Evolutionary conservation across 495 filamentous ascomycete species (phyloP).

Genomic region (Oidiodendron maius): DNA sequence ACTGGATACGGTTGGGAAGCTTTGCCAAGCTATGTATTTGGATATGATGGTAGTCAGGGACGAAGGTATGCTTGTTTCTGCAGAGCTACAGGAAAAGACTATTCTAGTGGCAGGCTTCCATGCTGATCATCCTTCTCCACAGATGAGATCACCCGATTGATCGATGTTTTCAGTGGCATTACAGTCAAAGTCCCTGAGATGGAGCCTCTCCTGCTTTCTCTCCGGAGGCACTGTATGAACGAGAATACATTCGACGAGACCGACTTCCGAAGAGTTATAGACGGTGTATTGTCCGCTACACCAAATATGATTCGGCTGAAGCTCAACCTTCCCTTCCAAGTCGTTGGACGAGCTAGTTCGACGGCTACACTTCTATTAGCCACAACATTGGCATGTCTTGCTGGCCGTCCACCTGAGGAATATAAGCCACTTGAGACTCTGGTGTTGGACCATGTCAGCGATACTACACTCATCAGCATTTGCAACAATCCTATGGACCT

Average conservation of each 20-base stretch:
- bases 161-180: slow-evolving; percentile 17
- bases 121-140: background rate
- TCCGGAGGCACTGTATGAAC: slow-evolving; percentile 21
- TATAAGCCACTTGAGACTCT: slow-evolving; percentile 14
- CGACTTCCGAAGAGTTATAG: slow-evolving; percentile 13
- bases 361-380: slow-evolving; percentile 19
- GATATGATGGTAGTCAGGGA: slow-evolving; percentile 25
- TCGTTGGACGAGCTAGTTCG: slow-evolving; percentile 13
- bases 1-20: slow-evolving; percentile 2
- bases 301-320: slow-evolving; percentile 17
- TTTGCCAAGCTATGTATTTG: slow-evolving; percentile 19
- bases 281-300: slow-evolving; percentile 13
- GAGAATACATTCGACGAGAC: slow-evolving; percentile 18
- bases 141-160: slow-evolving; percentile 21
- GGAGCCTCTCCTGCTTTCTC: slow-evolving; percentile 8
- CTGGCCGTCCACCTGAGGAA: slow-evolving; percentile 12
- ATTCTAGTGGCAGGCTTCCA: background rate
- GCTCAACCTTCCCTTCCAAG: slow-evolving; percentile 21
- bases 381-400: slow-evolving; percentile 16
- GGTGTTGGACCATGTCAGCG: slow-evolving; percentile 22
- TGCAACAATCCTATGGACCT: slow-evolving; percentile 21
- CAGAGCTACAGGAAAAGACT: background rate
- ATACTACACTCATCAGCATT: slow-evolving; percentile 18
- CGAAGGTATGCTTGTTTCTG: slow-evolving; percentile 16
- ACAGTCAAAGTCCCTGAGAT: slow-evolving; percentile 20